Evolutionary conservation across 2,329 filamentous ascomycete genomes (phyloP).

Genomic region (Beauveria pseudobassiana): DNA sequence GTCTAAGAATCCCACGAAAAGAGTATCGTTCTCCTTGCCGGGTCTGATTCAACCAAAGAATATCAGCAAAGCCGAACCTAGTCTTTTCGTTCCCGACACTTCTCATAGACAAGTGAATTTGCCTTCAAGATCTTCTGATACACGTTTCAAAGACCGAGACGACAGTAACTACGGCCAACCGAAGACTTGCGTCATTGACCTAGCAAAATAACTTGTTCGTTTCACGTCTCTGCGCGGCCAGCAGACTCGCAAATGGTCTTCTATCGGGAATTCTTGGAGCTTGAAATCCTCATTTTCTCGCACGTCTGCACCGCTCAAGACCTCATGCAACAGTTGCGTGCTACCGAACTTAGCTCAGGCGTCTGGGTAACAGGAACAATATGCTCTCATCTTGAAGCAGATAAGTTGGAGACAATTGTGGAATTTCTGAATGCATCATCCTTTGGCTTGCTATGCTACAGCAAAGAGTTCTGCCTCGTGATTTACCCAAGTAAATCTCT

Average conservation of each 20-base stretch:
- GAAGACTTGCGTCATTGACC: constrained; percentile 1
- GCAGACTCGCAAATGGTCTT: background rate
- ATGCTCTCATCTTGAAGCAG: constrained; percentile 13
- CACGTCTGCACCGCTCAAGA: constrained; percentile 28
- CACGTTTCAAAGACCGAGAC: background rate
- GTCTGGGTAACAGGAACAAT: background rate
- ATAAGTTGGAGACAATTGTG: constrained; percentile 22
- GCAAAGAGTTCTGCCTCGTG: constrained; percentile 28
- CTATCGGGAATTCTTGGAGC: constrained; percentile 17
- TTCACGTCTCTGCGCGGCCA: background rate
- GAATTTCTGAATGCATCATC: constrained; percentile 28
- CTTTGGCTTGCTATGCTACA: constrained; percentile 28
- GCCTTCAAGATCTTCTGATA: background rate
- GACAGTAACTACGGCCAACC: background rate
- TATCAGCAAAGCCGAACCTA: background rate
- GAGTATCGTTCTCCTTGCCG: background rate
- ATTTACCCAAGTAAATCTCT: constrained; percentile 31
- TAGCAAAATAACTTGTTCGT: background rate
- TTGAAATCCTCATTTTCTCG: constrained; percentile 24
- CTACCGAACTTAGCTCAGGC: constrained; percentile 18
- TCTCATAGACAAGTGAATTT: background rate
- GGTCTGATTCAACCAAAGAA: background rate
- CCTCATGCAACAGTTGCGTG: constrained; percentile 18
- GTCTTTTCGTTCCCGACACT: background rate
- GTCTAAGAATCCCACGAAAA: background rate